Conservation (phyloP, 805 yeast species). For the Hemisphaericaspora nanyangensis region DNA sequence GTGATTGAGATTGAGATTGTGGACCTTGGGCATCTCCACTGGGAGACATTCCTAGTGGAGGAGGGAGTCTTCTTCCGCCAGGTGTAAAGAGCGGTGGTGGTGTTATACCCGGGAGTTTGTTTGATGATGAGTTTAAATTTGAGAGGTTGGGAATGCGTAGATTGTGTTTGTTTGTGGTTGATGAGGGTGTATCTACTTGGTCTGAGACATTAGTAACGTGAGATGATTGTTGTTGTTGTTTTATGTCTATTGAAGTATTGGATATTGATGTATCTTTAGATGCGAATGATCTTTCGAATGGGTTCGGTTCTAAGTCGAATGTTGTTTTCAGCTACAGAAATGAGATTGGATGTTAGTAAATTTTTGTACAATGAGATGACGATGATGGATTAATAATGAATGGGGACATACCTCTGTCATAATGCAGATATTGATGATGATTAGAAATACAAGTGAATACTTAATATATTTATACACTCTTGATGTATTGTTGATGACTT, state of each 20-base stretch:
- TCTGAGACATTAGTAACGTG: background rate
- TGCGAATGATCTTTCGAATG: slow-evolving; percentile 94
- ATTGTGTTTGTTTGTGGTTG: slow-evolving; percentile 30
- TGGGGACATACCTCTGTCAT: no score
- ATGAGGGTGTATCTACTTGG: background rate
- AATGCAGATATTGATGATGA: no score
- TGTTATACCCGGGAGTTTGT: slow-evolving; percentile 35
- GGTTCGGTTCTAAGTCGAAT: slow-evolving; percentile 86
- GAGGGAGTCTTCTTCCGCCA: slow-evolving; percentile 51
- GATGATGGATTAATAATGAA: no score
- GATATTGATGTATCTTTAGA: slow-evolving; percentile 36
- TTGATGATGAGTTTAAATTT: slow-evolving; percentile 14
- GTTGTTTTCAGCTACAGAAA: slow-evolving; percentile 35
- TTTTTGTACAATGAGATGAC: no score
- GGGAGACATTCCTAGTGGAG: slow-evolving; percentile 49
- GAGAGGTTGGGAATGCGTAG: slow-evolving; percentile 32
- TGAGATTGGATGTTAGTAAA: slow-evolving; percentile 16
- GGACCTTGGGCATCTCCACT: slow-evolving; percentile 19
- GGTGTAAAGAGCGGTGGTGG: slow-evolving; percentile 55
- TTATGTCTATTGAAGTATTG: background rate
- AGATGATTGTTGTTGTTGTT: no score
- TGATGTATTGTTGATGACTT: no score
- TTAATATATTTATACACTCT: no score
- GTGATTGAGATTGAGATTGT: no score
- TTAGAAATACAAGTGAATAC: no score